phyloP scores from a whole-genome alignment of 106 monocot genomes.

The Apostasia shenzhenica region DNA sequence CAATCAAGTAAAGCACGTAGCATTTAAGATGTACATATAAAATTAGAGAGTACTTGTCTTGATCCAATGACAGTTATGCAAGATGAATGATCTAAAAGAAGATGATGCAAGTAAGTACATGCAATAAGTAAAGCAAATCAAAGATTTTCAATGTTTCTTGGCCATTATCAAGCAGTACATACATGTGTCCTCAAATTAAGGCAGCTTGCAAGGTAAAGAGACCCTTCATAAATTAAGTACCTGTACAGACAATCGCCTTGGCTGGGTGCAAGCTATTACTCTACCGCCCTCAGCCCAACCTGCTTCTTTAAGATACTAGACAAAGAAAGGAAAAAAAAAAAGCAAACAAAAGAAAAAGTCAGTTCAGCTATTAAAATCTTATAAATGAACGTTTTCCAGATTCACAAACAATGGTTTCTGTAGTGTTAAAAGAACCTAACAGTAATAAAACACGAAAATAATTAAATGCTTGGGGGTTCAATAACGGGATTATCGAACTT shows the following conservation, averaged over 20 bases:
- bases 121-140: not conserved
- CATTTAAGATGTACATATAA: no score
- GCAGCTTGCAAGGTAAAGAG: not conserved
- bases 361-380: not conserved
- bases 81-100: not conserved
- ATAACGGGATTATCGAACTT: no score
- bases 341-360: not conserved
- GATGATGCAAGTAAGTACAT: not conserved
- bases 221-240: conserved; percentile 19
- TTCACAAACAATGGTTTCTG: no score
- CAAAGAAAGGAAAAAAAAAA: not conserved
- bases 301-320: conserved; percentile 79
- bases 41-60: no score
- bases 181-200: no score
- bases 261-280: conserved; percentile 89
- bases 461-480: no score
- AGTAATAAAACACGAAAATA: no score
- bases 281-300: conserved; percentile 95
- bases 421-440: no score
- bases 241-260: conserved; percentile 88
- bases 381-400: not conserved
- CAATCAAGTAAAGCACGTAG: no score
- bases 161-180: not conserved
- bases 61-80: not conserved
- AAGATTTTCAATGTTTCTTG: not conserved